These are phyloP conservation scores for Cryptosporidium ubiquitum DNA, from an alignment of 169 alveolate species.

Conservation along the genomic window DNA sequence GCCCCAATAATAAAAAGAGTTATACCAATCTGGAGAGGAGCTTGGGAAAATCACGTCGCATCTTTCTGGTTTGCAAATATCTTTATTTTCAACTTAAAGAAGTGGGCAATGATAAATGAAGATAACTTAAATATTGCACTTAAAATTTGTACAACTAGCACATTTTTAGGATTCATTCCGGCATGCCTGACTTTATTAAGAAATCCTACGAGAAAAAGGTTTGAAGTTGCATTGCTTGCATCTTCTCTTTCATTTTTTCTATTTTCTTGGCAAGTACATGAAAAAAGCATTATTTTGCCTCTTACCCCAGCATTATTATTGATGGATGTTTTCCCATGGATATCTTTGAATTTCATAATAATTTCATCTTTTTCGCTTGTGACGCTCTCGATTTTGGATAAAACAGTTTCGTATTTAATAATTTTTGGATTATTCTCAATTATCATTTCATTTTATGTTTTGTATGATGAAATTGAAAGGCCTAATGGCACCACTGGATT, in stretches of 20 bases:
- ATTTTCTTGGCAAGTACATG: slow-evolving; percentile 90
- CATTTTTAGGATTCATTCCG: slow-evolving; percentile 56
- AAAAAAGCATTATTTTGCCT: slow-evolving; percentile 89
- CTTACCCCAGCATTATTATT: slow-evolving; percentile 81
- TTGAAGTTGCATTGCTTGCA: slow-evolving; percentile 74
- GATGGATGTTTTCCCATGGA: slow-evolving; percentile 53
- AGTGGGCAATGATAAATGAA: slow-evolving; percentile 58
- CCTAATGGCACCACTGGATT: not conserved
- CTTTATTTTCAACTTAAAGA: slow-evolving; percentile 33
- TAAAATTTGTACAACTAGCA: slow-evolving; percentile 40
- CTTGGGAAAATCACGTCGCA: slow-evolving; percentile 88
- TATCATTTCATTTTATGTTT: not conserved
- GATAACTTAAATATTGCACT: slow-evolving; percentile 41
- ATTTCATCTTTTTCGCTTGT: slow-evolving; percentile 45
- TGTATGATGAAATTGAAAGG: not conserved
- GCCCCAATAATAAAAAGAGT: slow-evolving; percentile 78
- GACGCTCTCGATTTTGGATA: slow-evolving; percentile 47
- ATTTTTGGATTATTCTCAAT: slow-evolving; percentile 15
- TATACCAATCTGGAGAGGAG: slow-evolving; percentile 90
- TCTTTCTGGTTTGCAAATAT: slow-evolving; percentile 85
- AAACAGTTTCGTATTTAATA: slow-evolving; percentile 9
- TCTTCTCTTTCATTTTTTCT: slow-evolving; percentile 76
- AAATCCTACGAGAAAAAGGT: slow-evolving; percentile 68
- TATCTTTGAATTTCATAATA: slow-evolving; percentile 13
- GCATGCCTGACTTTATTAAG: slow-evolving; percentile 69